Conservation (phyloP, 2,329 filamentous ascomycete species). For the Ceratocystis alfenasii region DNA sequence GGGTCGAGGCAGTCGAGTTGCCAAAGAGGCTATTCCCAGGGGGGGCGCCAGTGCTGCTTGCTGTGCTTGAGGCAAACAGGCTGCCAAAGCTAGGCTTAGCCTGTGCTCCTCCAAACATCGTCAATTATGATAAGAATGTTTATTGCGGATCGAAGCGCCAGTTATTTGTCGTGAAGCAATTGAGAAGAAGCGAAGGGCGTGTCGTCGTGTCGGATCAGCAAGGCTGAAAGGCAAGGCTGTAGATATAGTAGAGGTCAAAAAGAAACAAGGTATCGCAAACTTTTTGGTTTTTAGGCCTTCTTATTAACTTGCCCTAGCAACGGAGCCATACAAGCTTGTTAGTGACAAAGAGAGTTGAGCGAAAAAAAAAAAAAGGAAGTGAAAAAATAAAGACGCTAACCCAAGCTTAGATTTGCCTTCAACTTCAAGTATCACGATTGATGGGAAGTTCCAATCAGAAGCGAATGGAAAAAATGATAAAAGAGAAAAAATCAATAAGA, state of each 20-base stretch:
- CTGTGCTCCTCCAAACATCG: slow-evolving; percentile 18
- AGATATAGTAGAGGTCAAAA: not conserved
- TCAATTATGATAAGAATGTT: not conserved
- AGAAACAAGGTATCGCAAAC: slow-evolving; percentile 11
- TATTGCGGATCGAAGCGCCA: not conserved
- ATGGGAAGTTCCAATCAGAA: not conserved
- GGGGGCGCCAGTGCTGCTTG: slow-evolving; percentile 19
- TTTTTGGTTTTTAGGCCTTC: not conserved
- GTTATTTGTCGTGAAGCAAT: not conserved
- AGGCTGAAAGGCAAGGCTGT: slow-evolving; percentile 10
- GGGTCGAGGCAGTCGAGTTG: slow-evolving; percentile 24
- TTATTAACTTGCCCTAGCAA: not conserved
- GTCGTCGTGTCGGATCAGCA: not conserved
- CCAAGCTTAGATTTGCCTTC: not conserved
- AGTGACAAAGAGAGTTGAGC: not conserved
- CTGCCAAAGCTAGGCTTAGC: slow-evolving; percentile 19
- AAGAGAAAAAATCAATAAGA: not conserved
- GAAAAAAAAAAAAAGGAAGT: not conserved
- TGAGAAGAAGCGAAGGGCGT: not conserved
- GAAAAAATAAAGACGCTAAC: not conserved
- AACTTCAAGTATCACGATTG: not conserved
- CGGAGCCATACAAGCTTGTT: not conserved
- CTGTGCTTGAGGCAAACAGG: slow-evolving; percentile 19
- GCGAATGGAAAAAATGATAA: not conserved
- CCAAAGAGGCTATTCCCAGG: slow-evolving; percentile 26